Conservation (phyloP, 2,329 filamentous ascomycete genomes). For the Furcasterigmium sp. region DNA sequence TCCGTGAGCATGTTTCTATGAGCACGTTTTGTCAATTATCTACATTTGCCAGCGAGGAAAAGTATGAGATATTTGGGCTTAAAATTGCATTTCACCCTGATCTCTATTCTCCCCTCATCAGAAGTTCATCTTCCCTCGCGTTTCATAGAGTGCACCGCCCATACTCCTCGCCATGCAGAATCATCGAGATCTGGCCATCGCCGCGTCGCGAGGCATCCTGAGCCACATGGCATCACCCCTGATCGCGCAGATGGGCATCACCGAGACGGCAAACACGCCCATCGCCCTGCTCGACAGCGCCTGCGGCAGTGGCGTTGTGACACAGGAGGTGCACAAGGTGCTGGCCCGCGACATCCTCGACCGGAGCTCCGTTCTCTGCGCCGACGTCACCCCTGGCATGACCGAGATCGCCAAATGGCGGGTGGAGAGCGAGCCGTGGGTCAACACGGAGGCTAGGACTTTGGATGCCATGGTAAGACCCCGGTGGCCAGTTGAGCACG, state of each 20-base stretch:
- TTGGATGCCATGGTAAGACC: neutral
- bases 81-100: too few species aligned
- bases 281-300: neutral
- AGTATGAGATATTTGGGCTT: too few species aligned
- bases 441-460: neutral
- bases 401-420: neutral
- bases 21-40: too few species aligned
- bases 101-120: too few species aligned
- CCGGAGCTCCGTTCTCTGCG: neutral
- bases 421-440: constrained; percentile 1
- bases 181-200: neutral
- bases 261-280: neutral
- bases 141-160: too few species aligned
- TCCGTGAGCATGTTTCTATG: too few species aligned
- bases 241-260: neutral
- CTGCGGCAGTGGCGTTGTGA: neutral
- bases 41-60: too few species aligned
- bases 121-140: too few species aligned
- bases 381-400: neutral
- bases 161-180: too few species aligned
- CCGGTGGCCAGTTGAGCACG: neutral
- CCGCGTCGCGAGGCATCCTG: neutral
- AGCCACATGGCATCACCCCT: neutral
- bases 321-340: neutral
- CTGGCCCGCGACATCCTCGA: neutral